Conservation (phyloP, 495 filamentous ascomycete genomes). For the Penicillium arizonense region DNA sequence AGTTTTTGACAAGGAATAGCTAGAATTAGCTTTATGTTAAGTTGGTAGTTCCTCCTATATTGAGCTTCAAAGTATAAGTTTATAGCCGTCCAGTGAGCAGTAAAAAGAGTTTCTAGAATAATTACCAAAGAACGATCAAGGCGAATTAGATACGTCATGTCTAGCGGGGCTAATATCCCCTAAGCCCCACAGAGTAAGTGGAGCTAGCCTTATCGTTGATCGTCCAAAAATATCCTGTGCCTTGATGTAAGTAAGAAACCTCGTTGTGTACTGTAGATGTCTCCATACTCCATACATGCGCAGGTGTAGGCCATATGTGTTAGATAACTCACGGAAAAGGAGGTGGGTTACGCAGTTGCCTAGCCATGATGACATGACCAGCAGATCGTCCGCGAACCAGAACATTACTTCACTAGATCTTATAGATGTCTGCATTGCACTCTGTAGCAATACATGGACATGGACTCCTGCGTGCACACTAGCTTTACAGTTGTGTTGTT, state of each 20-base stretch:
- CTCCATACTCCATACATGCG: background rate
- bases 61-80: too few species aligned
- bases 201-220: background rate
- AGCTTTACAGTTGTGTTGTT: too few species aligned
- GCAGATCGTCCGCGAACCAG: background rate
- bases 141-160: background rate
- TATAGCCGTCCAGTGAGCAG: too few species aligned
- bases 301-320: too few species aligned
- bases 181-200: background rate
- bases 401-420: background rate
- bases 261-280: background rate
- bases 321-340: background rate
- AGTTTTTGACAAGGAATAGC: too few species aligned
- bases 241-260: background rate
- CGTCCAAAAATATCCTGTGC: slow-evolving; percentile 2
- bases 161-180: background rate
- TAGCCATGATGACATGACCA: slow-evolving; percentile 5
- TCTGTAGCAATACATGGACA: too few species aligned
- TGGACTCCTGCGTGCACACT: too few species aligned
- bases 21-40: too few species aligned
- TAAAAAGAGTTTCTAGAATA: background rate
- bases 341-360: background rate
- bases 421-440: background rate
- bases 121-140: background rate
- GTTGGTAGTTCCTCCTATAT: too few species aligned